Percentiles rank a stretch among this genome's conserved stretches.
Evolutionary conservation across 257 asterid species (phyloP).

Genomic region (Jacaranda mimosifolia): DNA sequence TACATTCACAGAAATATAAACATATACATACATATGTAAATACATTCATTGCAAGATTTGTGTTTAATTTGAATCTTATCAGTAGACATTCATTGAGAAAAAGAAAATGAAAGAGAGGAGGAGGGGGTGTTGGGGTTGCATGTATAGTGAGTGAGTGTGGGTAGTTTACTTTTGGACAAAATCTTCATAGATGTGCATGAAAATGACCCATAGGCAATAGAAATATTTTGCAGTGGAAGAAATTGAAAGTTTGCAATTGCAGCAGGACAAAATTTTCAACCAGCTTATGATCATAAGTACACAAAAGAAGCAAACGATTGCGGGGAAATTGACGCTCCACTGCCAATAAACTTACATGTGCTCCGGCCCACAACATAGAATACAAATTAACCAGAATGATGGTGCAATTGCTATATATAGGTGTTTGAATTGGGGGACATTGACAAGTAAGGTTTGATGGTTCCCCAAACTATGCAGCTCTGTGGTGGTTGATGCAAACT

Average conservation of each 20-base stretch:
- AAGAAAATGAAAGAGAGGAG: too few species aligned
- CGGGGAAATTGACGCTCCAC: slow-evolving; percentile 38
- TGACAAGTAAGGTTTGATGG: slow-evolving; percentile 47
- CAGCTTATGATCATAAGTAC: slow-evolving; percentile 30
- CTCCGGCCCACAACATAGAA: neutral
- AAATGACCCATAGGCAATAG: slow-evolving; percentile 32
- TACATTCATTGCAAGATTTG: too few species aligned
- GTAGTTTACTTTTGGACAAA: neutral
- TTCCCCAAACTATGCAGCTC: slow-evolving; percentile 39
- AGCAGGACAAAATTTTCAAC: slow-evolving; percentile 20
- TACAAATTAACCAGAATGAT: neutral
- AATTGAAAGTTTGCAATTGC: slow-evolving; percentile 15
- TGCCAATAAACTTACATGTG: neutral
- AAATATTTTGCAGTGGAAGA: slow-evolving; percentile 24
- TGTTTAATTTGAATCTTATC: neutral
- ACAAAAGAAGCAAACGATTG: slow-evolving; percentile 32
- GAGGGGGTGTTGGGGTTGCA: too few species aligned
- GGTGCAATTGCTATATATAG: slow-evolving; percentile 6
- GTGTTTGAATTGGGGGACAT: slow-evolving; percentile 52
- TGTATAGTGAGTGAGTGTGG: too few species aligned
- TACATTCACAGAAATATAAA: too few species aligned
- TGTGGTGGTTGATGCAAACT: slow-evolving; percentile 10
- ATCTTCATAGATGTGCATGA: slow-evolving; percentile 37
- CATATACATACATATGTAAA: too few species aligned
- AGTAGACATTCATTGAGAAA: too few species aligned